phyloP scores from a whole-genome alignment of 495 filamentous ascomycete species.

The Penicillium angulare region DNA sequence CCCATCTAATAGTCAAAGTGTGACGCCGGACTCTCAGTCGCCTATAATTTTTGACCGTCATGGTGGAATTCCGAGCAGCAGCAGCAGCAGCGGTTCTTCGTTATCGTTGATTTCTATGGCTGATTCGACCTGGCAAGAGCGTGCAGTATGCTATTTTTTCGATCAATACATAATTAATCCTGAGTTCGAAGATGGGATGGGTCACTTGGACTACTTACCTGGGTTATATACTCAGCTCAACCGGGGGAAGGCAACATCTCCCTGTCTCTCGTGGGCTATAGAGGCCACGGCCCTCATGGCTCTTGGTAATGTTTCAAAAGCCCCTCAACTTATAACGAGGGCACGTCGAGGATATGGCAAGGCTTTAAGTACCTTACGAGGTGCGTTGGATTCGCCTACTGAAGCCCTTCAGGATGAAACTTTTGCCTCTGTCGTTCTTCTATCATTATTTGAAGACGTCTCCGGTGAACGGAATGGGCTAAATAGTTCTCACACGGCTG shows the following conservation, averaged over 20 bases:
- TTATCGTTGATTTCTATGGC: conserved; percentile 22
- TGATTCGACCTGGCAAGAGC: conserved; percentile 40
- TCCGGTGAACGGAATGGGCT: conserved; percentile 39
- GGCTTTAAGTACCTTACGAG: conserved; percentile 31
- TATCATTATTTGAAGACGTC: conserved; percentile 44
- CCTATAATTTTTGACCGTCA: background rate
- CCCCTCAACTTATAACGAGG: conserved; percentile 27
- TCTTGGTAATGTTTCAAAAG: conserved; percentile 31
- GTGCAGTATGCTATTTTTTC: conserved; percentile 45
- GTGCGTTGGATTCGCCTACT: conserved; percentile 27
- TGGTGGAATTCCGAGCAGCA: background rate
- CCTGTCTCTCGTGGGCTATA: conserved; percentile 40
- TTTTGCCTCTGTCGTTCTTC: conserved; percentile 39
- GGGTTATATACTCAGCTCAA: conserved; percentile 30
- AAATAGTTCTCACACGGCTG: conserved; percentile 41
- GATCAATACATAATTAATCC: conserved; percentile 38
- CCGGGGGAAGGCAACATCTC: conserved; percentile 3
- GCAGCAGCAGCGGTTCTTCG: conserved; percentile 3
- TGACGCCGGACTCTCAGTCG: background rate
- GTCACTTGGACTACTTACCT: conserved; percentile 39
- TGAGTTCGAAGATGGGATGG: conserved; percentile 20
- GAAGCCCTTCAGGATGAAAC: conserved; percentile 42
- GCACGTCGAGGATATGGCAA: conserved; percentile 37
- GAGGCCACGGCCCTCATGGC: conserved; percentile 41
- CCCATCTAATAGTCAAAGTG: background rate